Evolutionary conservation across 306 rosid genomes (phyloP), one percentile per base, ranked within the genome.

Genomic region (Nissolia schottii): DNA sequence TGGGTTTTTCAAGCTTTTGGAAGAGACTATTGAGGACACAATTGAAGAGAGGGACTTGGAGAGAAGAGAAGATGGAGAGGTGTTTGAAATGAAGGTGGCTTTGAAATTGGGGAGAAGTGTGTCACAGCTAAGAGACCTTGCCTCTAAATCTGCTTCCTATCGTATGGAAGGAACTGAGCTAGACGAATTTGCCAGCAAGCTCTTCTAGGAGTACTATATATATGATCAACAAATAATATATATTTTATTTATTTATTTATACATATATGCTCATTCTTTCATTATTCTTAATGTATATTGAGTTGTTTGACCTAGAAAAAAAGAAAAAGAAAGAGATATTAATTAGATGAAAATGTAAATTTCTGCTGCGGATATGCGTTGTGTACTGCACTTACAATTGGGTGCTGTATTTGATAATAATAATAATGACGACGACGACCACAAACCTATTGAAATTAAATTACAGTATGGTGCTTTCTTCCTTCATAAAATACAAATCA

Each of bases 31-130:
- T 57, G 84, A 80, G 49, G 43, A 70, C 0, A 69, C 84, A 6
- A 83, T 88, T 18, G 86, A 74, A 15, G 93, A 88, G 55, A 61
- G 23, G 10, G 81, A 88, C n/a, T 27, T 67, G 63, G 84, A 84
- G 71, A 86, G 49, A 29, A 83, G 93, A 80, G 93, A 88, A 73
- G 69, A 88, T 8, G 93, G 93, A 0, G 64, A 72, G 24, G 8
- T 84, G 1, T 82, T 86, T 64, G 82, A 86, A 54, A 76, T 77
- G 84, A 84, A 84, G 61, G 76, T 88, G 57, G 94, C 91, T 29
- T 68, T 84, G 82, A 41, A 78, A 53, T 41, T 88, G 74, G 94
- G 94, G 29, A 86, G 91, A 82, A 88, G 83, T 50, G 79, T 84
- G 4, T 77, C 88, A 0, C 73, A 88, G 80, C 61, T 88, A 0